phyloP scores from a whole-genome alignment of 352 stramenopile genomes.

The Pythium grandisporangium region DNA sequence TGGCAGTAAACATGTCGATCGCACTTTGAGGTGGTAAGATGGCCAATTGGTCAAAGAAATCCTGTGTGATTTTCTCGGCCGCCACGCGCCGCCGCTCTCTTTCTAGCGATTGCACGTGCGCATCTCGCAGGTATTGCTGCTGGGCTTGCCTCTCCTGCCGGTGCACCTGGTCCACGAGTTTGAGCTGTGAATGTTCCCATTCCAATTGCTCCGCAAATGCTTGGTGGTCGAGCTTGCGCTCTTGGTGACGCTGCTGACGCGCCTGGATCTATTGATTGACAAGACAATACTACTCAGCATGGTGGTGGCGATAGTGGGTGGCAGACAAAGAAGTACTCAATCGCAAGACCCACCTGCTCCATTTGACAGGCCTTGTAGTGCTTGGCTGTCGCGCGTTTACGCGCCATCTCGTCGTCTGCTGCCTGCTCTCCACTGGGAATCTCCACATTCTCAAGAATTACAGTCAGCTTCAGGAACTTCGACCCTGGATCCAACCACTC shows the following conservation, averaged over 20 bases:
- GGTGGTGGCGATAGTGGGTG: too few relatives aligned
- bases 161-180: slow-evolving; percentile 7
- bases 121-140: slow-evolving; percentile 10
- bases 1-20: slow-evolving; percentile 19
- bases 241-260: slow-evolving; percentile 9
- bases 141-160: slow-evolving; percentile 5
- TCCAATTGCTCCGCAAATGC: slow-evolving; percentile 20
- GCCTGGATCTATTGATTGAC: slow-evolving; percentile 18
- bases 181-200: slow-evolving; percentile 24
- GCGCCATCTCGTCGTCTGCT: slow-evolving; percentile 5
- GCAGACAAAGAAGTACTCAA: too few relatives aligned
- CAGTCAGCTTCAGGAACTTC: too few relatives aligned
- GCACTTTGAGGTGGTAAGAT: slow-evolving; percentile 17
- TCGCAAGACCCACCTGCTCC: slow-evolving; percentile 15
- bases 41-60: slow-evolving; percentile 38
- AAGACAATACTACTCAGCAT: too few relatives aligned
- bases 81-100: slow-evolving; percentile 15
- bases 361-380: slow-evolving; percentile 16
- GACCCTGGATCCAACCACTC: too few relatives aligned
- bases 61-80: slow-evolving; percentile 16
- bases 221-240: slow-evolving; percentile 19
- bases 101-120: slow-evolving; percentile 16
- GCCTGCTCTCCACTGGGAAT: background rate
- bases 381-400: background rate
- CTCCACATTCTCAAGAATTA: too few relatives aligned